Conservation (phyloP, 1,284 basidiomycete species). For the Thecaphora thlaspeos region DNA sequence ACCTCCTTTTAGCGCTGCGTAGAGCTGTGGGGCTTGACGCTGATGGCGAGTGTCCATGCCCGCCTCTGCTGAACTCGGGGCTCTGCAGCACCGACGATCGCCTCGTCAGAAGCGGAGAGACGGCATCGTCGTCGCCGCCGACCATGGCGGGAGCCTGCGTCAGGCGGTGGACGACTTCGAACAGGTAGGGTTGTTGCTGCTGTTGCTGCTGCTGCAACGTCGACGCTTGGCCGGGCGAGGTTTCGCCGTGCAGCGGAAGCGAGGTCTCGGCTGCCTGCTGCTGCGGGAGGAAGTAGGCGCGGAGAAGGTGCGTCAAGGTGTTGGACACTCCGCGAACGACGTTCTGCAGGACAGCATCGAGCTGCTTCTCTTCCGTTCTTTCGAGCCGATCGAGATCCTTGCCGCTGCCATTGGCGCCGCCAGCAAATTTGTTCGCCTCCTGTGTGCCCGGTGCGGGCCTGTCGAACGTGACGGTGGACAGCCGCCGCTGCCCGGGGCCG, state of each 20-base stretch:
- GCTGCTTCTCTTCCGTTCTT: background rate
- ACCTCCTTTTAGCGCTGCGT: constrained; percentile 10
- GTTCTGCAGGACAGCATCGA: background rate
- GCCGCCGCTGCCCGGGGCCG: no score
- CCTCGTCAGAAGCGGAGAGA: background rate
- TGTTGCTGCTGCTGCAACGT: background rate
- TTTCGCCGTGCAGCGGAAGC: background rate
- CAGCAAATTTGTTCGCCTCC: no score
- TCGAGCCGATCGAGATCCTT: background rate
- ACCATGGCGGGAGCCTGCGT: background rate
- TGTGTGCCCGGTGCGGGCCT: no score
- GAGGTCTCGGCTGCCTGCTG: background rate
- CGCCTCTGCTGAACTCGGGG: background rate
- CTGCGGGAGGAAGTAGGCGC: background rate
- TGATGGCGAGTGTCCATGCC: background rate
- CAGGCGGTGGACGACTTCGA: background rate
- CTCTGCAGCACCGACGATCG: background rate
- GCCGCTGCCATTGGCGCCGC: background rate
- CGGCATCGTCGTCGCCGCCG: background rate
- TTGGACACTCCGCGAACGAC: background rate
- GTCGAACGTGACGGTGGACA: background rate
- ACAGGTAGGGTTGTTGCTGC: background rate
- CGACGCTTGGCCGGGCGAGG: no score
- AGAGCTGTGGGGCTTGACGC: background rate
- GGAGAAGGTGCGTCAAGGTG: background rate